Conservation (phyloP, 495 filamentous ascomycete species). For the Saxophila tyrrhenica region DNA sequence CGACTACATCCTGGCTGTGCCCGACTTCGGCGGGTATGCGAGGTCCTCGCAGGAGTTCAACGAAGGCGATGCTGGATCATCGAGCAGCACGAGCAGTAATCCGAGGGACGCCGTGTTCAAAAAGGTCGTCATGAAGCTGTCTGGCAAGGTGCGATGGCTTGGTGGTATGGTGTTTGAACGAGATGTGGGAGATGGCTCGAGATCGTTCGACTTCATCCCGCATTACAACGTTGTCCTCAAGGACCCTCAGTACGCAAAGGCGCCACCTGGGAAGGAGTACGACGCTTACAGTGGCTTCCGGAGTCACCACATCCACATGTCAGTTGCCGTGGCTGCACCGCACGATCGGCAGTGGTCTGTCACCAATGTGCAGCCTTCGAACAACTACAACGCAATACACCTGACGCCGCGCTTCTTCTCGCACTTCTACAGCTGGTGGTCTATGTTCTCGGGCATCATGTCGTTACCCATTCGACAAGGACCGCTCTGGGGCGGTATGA, state of each 20-base stretch:
- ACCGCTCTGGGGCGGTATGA: constrained; percentile 73
- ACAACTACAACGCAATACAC: constrained; percentile 90
- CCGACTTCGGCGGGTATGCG: constrained; percentile 83
- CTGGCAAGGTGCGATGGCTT: constrained; percentile 82
- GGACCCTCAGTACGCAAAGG: constrained; percentile 59
- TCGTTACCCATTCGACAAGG: constrained; percentile 91
- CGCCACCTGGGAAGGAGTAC: constrained; percentile 48
- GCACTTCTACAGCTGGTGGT: constrained; percentile 98
- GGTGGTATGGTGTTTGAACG: constrained; percentile 87
- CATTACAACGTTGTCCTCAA: constrained; percentile 88
- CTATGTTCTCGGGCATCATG: constrained; percentile 87
- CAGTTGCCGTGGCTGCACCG: constrained; percentile 76
- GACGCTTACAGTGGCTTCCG: constrained; percentile 91
- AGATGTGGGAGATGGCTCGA: constrained; percentile 49
- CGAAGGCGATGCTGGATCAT: constrained; percentile 35
- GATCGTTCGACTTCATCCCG: constrained; percentile 78
- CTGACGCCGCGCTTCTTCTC: constrained; percentile 91
- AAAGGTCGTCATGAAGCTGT: constrained; percentile 97
- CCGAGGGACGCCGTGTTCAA: constrained; percentile 76
- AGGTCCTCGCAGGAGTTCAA: constrained; percentile 37
- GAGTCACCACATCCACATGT: constrained; percentile 91
- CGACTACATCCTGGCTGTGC: constrained; percentile 86
- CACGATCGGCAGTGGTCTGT: constrained; percentile 68
- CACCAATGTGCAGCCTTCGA: constrained; percentile 57
- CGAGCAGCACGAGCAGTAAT: constrained; percentile 50